These are phyloP conservation scores for Hamamelis virginiana DNA, from an alignment of 164 flowering plant genomes.

Conservation along the genomic window DNA sequence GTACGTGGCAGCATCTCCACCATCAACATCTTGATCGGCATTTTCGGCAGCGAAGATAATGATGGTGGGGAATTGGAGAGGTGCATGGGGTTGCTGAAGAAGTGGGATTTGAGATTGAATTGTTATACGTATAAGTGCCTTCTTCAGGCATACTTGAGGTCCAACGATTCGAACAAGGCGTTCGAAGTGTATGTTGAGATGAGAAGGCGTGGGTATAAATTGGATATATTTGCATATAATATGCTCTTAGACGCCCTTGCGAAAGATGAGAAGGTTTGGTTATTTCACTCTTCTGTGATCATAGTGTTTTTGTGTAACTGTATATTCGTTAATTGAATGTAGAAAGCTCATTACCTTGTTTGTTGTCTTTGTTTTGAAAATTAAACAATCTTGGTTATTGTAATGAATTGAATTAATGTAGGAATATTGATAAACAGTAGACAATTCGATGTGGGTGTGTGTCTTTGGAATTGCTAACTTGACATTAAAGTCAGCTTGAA, in stretches of 20 bases:
- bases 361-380: neutral
- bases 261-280: slow-evolving; percentile 60
- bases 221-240: slow-evolving; percentile 77
- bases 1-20: slow-evolving; percentile 72
- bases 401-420: neutral
- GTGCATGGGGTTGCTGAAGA: slow-evolving; percentile 57
- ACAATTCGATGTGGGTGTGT: too few species aligned
- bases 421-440: neutral
- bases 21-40: slow-evolving; percentile 69
- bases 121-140: slow-evolving; percentile 79
- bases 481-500: too few species aligned
- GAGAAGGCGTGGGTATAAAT: slow-evolving; percentile 49
- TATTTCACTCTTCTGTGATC: neutral
- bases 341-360: too few species aligned
- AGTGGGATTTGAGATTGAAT: slow-evolving; percentile 73
- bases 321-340: too few species aligned
- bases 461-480: too few species aligned
- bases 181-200: slow-evolving; percentile 51
- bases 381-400: too few species aligned
- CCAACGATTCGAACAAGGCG: slow-evolving; percentile 40
- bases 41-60: slow-evolving; percentile 23
- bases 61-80: slow-evolving; percentile 37
- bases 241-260: slow-evolving; percentile 83
- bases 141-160: slow-evolving; percentile 64
- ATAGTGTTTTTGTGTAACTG: neutral